A percentile compares a stretch with the other conserved stretches of the same genome.
These are phyloP conservation scores for Salvia splendens DNA, from an alignment of 257 asterid genomes.

Conservation along the genomic window DNA sequence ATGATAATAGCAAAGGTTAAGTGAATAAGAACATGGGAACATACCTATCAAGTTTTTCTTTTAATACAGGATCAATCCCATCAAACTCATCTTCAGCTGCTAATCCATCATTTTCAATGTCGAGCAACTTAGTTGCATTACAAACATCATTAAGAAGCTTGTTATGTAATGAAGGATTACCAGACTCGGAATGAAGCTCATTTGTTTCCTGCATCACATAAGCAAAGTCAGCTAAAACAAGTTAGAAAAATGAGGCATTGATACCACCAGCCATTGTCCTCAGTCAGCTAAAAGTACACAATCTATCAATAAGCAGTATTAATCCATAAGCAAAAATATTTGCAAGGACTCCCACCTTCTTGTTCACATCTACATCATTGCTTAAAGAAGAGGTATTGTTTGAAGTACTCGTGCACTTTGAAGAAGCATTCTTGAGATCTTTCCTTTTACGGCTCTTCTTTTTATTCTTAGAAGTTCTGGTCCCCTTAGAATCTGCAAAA, in stretches of 20 bases:
- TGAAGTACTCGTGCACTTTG: slow-evolving; percentile 49
- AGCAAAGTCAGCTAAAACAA: slow-evolving; percentile 27
- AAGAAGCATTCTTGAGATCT: slow-evolving; percentile 61
- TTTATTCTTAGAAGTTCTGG: slow-evolving; percentile 62
- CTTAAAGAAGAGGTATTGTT: slow-evolving; percentile 46
- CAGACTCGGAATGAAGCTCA: slow-evolving; percentile 41
- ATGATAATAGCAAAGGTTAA: neutral
- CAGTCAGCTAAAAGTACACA: slow-evolving; percentile 9
- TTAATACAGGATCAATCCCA: slow-evolving; percentile 84
- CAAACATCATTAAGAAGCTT: slow-evolving; percentile 39
- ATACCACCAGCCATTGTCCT: slow-evolving; percentile 21
- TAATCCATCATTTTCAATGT: slow-evolving; percentile 51
- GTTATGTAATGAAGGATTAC: slow-evolving; percentile 42
- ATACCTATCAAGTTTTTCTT: slow-evolving; percentile 91
- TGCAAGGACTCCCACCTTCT: slow-evolving; percentile 50
- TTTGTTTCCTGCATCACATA: slow-evolving; percentile 52
- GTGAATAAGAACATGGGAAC: slow-evolving; percentile 20
- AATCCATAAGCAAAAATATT: no score
- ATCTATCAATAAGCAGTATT: slow-evolving; percentile 8
- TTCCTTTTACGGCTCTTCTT: slow-evolving; percentile 86
- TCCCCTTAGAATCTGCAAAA: slow-evolving; percentile 64
- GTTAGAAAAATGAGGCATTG: slow-evolving; percentile 22
- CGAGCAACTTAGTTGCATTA: slow-evolving; percentile 51
- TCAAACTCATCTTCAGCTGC: slow-evolving; percentile 69
- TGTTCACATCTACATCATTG: slow-evolving; percentile 45